Conservation (phyloP, 352 stramenopile species). For the Pilasporangium apinafurcum region DNA sequence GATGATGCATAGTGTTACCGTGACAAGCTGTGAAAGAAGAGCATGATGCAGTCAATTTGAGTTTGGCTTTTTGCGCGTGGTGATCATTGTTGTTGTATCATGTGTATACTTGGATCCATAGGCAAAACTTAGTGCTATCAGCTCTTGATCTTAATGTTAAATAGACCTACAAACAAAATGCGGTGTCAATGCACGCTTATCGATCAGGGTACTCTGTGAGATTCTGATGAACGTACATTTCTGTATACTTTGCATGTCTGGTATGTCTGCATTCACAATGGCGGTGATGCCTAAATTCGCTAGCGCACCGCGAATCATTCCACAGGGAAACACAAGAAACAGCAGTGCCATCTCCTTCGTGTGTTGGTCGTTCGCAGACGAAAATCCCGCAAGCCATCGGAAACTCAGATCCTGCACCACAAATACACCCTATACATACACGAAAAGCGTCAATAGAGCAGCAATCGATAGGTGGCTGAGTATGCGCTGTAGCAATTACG, state of each 20-base stretch:
- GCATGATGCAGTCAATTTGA: no score
- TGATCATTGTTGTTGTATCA: no score
- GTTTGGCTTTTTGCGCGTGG: no score
- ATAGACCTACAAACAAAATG: conserved; percentile 57
- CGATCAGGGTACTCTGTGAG: background rate
- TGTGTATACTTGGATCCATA: no score
- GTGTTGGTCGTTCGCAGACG: conserved; percentile 65
- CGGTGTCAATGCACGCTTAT: background rate
- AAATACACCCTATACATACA: conserved; percentile 64
- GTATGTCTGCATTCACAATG: conserved; percentile 94
- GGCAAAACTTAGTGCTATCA: no score
- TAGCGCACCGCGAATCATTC: conserved; percentile 92
- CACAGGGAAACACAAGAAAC: conserved; percentile 94
- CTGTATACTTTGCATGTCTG: conserved; percentile 86
- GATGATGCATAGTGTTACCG: background rate
- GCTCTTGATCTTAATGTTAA: conserved; percentile 89
- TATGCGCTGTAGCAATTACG: conserved; percentile 30
- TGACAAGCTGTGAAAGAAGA: no score
- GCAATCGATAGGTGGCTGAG: background rate
- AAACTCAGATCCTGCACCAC: conserved; percentile 96
- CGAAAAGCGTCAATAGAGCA: background rate
- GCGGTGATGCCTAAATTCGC: conserved; percentile 93
- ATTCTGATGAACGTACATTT: conserved; percentile 65
- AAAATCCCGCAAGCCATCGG: conserved; percentile 87
- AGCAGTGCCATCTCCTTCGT: conserved; percentile 90